Percentiles rank a stretch among this genome's conserved stretches.
Evolutionary conservation across 805 yeast genomes (phyloP).

Genomic region (Yamadazyma akitaensis): DNA sequence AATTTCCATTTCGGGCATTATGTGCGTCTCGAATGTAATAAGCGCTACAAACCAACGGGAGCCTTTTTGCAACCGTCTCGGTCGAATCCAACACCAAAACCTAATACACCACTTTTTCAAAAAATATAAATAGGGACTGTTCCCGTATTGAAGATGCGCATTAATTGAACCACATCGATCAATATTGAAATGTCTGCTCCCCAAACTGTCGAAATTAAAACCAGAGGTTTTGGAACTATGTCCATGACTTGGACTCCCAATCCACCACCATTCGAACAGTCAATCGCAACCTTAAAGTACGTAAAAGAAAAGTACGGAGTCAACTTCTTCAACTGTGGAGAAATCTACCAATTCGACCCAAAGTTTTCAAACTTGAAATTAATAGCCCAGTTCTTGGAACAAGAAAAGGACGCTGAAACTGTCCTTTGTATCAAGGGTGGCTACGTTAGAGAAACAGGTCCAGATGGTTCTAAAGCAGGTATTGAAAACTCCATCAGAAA

Average conservation of each 20-base stretch:
- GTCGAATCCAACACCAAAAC: too few relatives aligned
- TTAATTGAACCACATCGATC: too few relatives aligned
- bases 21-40: too few relatives aligned
- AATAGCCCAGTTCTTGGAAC: slow-evolving; percentile 53
- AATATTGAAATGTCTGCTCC: slow-evolving; percentile 1
- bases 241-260: slow-evolving; percentile 66
- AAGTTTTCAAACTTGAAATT: slow-evolving; percentile 47
- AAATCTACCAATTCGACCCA: slow-evolving; percentile 46
- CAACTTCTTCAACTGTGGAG: slow-evolving; percentile 68
- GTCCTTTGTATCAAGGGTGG: slow-evolving; percentile 74
- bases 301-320: slow-evolving; percentile 47
- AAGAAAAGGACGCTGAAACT: slow-evolving; percentile 43
- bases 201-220: slow-evolving; percentile 10
- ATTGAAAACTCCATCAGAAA: slow-evolving; percentile 49
- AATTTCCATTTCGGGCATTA: too few relatives aligned
- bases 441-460: slow-evolving; percentile 30
- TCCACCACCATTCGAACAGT: slow-evolving; percentile 52
- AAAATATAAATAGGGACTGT: too few relatives aligned
- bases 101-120: too few relatives aligned
- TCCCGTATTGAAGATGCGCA: too few relatives aligned
- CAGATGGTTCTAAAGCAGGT: slow-evolving; percentile 50
- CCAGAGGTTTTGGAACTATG: slow-evolving; percentile 74
- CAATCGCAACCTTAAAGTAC: slow-evolving; percentile 49
- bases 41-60: too few relatives aligned
- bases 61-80: too few relatives aligned